Base-by-base conservation (phyloP, 345 rosid species). In the Cochlearia excelsa region DNA sequence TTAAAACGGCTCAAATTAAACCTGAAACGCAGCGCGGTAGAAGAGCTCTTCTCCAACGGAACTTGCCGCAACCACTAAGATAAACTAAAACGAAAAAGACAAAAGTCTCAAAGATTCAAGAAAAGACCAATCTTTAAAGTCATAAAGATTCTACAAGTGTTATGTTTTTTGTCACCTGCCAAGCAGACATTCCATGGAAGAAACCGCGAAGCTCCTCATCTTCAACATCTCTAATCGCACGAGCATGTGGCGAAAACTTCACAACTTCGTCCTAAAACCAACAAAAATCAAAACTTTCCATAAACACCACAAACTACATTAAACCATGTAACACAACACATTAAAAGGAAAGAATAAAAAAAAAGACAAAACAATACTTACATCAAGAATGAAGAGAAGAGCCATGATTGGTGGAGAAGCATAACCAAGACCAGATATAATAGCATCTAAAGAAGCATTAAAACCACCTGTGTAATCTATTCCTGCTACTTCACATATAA, bases 211-310 rank as follows among this genome's bases (percentile, higher is more conserved):
- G 85, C 76, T 88, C 98, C 67, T 88, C 96, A 67, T 92, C 96
- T 82, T 92, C 98, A n/a, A 88, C 98, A 72, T 92, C 98, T 67
- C 96, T 84, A 49, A 92, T 86, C 1, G 98, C 98, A 7, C 98
- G 93, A 70, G 98, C 98, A 74, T 92, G 93, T 28, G 96, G 98
- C 0, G 95, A 92, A 9, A 83, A 6, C 61, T 88, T 92, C 75
- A 92, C 96, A 53, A 92, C 96, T 77, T 92, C 98, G 69, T 92
- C 98, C 98, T 92, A 72, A n/a, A 73, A 72, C 7, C 7, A 16
- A 3, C 0, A 44, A 63, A 51, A 50, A 23, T 38, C 45, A 46
- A 45, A 26, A 3, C 5, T 27, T 38, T 16, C 1, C 9, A 42
- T 6, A 30, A 54, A 26, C 31, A 48, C 38, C 46, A 37, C 5